Percentiles rank a stretch among this genome's conserved stretches.
phyloP scores from a whole-genome alignment of 2,329 filamentous ascomycete species.

The Pyrenochaeta sp. region DNA sequence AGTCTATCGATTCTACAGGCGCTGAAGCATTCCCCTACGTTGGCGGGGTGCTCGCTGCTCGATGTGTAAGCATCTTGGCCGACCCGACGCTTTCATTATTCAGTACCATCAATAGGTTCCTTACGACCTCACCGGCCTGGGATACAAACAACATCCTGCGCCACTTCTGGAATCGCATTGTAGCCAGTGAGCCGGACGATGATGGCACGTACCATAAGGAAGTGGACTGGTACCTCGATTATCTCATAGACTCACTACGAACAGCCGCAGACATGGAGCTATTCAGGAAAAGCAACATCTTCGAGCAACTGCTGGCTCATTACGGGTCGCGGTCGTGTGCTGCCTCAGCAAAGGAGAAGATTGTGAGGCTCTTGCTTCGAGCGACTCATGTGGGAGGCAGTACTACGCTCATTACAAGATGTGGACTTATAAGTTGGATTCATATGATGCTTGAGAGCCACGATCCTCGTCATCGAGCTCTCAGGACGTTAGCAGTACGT shows the following conservation, averaged over 20 bases:
- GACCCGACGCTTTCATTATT: slow-evolving; percentile 86
- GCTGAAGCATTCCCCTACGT: slow-evolving; percentile 70
- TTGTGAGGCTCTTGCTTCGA: slow-evolving; percentile 70
- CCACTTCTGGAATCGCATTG: slow-evolving; percentile 73
- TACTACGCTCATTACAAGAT: slow-evolving; percentile 80
- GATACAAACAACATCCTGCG: slow-evolving; percentile 63
- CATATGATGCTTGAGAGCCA: slow-evolving; percentile 64
- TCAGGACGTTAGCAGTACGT: slow-evolving; percentile 64
- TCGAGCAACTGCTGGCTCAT: slow-evolving; percentile 77
- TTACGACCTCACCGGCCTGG: slow-evolving; percentile 82
- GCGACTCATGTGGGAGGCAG: slow-evolving; percentile 76
- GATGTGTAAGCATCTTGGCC: slow-evolving; percentile 73
- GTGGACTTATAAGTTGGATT: slow-evolving; percentile 79
- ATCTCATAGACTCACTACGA: slow-evolving; percentile 73
- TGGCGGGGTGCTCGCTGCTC: slow-evolving; percentile 77
- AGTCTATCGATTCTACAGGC: slow-evolving; percentile 63
- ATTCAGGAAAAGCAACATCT: slow-evolving; percentile 69
- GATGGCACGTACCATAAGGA: slow-evolving; percentile 76
- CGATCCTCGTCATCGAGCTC: slow-evolving; percentile 59
- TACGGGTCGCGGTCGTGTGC: slow-evolving; percentile 73
- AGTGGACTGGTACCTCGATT: slow-evolving; percentile 75
- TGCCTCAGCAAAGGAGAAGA: slow-evolving; percentile 66
- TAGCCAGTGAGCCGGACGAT: slow-evolving; percentile 77
- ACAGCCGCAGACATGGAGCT: slow-evolving; percentile 67
- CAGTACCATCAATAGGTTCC: slow-evolving; percentile 83